Base-by-base conservation (phyloP, 2,329 filamentous ascomycete genomes). In the Calonectria montana region DNA sequence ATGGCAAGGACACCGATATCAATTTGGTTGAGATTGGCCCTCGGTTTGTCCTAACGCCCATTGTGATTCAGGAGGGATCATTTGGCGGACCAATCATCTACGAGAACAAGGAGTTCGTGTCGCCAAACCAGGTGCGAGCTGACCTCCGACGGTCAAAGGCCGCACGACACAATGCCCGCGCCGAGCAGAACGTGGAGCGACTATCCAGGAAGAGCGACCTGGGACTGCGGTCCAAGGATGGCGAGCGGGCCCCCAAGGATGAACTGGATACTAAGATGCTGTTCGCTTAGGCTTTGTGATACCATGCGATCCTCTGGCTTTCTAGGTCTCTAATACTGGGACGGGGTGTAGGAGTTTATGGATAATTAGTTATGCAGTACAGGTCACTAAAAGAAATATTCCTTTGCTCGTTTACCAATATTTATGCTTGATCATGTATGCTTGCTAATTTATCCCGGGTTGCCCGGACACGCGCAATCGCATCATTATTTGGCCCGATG, bases 71-170 rank as follows among this genome's bases (percentile, higher is more conserved):
- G 78, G 97, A 99, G 83, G 95, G 95, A 50, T 96, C 94, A 73
- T 98, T 99, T 78, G 96, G 96, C 66, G 97, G 97, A 0, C 96
- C 97, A 3, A 95, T 98, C 75, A 97, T 99, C 81, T 99, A 97
- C 86, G 95, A 98, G 88, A 98, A 98, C 87, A 97, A 95, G 88
- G 93, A 98, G 83, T 99, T 98, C 80, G 94, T 99, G 66, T 97
- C 94, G 77, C 97, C 97, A 12, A 99, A 99, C 90, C 94, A 98
- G 85, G 91, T 98, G 75, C 90, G 97, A 76, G 88, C 94, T 47
- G 97, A 98, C 75, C 84, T 97, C 77, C 89, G 94, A 77, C 87
- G 91, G 84, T 88, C 90, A 77, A 95, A 94, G 87, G 94, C 96
- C 0, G 90, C 91, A 61, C 91, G 91, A 77, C 96, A 97, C 86